Base-by-base conservation (phyloP, 129 eudicot species). In the Helichrysum umbraculigerum region DNA sequence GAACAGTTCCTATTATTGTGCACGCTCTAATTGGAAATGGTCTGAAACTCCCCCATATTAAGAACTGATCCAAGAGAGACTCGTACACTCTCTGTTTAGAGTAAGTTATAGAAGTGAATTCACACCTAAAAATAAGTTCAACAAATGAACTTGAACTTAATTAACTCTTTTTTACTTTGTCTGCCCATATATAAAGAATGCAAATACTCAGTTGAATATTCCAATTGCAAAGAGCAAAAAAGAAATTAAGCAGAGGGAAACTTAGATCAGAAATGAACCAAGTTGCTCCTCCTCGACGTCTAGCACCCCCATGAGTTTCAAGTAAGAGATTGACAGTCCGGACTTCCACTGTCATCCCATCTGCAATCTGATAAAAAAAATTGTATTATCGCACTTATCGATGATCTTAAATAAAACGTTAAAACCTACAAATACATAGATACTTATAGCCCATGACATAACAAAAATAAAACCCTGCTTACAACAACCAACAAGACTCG, bases 221-320 rank as follows among this genome's bases (percentile, higher is more conserved):
- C 11, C 44, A 61, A 16, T 12, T 61, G 7, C 30, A 57, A 64
- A 63, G 19, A 75, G 65, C 63, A 64, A 63, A 50, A 50, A 65
- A 32, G 72, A 76, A 51, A 76, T 50, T 76, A 66, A 34, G 15
- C 64, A 50, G 64, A 20, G 21, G 64, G 29, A 32, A 65, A 62
- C 14, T 76, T 14, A 6, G 65, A 51, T 67, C 30, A 19, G 56
- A 64, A 29, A 70, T 22, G 33, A 87, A 94, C 99, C 99, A 89
- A 64, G 92, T 91, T 79, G 99, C 91, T 80, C 93, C 96, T 82
- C 97, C 99, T 71, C 81, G 78, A 16, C 70, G 90, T 64, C 93
- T 85, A 75, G 87, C 93, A 85, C 97, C 98, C 47, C 98, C 99
- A 74, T 90, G 99, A 81, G 97, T 91, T 87, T 94, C 97, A 76